Percentiles rank a stretch among this genome's conserved stretches.
Conservation (phyloP, 2,329 filamentous ascomycete genomes). For the Tolypocladium guangdongense region DNA sequence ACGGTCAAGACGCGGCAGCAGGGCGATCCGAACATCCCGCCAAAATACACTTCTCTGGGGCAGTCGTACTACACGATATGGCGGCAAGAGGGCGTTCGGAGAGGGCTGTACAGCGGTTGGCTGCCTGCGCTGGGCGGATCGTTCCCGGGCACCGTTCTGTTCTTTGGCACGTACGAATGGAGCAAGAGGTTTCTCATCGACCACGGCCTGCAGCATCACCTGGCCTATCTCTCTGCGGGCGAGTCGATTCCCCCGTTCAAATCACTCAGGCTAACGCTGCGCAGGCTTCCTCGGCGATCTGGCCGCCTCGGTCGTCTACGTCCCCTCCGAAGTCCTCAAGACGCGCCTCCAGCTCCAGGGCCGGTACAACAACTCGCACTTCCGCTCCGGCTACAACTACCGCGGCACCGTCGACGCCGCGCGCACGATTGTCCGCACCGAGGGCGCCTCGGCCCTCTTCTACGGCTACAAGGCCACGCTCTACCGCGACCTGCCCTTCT, state of each 20-base stretch:
- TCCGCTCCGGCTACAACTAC: constrained; percentile 94
- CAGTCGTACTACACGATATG: constrained; percentile 89
- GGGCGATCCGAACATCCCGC: constrained; percentile 84
- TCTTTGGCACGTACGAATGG: constrained; percentile 94
- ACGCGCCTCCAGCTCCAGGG: constrained; percentile 94
- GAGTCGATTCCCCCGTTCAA: constrained; percentile 11
- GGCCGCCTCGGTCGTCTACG: constrained; percentile 85
- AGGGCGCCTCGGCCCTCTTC: constrained; percentile 80
- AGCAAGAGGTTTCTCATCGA: constrained; percentile 88
- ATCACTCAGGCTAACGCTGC: not conserved
- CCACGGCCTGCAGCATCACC: constrained; percentile 64
- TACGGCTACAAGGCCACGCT: constrained; percentile 96
- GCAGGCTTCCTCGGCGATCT: constrained; percentile 86
- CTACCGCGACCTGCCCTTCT: constrained; percentile 89
- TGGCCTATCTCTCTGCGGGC: constrained; percentile 83
- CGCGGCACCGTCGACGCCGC: constrained; percentile 73
- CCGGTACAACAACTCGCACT: constrained; percentile 88
- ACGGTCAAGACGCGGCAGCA: constrained; percentile 98
- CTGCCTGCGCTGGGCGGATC: constrained; percentile 83
- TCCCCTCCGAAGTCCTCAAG: constrained; percentile 94
- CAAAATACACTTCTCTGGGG: constrained; percentile 83
- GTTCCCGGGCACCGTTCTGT: constrained; percentile 85
- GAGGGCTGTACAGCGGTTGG: constrained; percentile 89
- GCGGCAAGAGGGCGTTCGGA: constrained; percentile 76
- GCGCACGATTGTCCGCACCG: constrained; percentile 69